phyloP scores from a whole-genome alignment of 108 stramenopile genomes.

The Nitzschia inconspicua region DNA sequence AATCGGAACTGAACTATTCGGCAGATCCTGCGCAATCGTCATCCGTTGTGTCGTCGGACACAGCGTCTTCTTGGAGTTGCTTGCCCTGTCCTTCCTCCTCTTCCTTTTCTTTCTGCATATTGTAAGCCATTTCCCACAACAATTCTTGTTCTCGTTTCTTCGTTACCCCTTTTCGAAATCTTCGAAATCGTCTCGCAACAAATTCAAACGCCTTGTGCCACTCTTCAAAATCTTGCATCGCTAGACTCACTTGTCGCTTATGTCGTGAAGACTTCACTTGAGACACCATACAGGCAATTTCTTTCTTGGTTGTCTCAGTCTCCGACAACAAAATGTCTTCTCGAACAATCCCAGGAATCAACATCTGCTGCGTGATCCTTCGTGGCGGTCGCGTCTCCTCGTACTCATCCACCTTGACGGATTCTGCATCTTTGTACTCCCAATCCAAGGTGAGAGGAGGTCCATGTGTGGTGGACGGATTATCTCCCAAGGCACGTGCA shows the following conservation, averaged over 20 bases:
- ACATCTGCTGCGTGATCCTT: not conserved
- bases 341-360: not conserved
- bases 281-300: not conserved
- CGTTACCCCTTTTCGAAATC: constrained; percentile 2
- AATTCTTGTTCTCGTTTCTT: constrained; percentile 19
- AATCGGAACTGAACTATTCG: too few relatives aligned
- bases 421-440: constrained; percentile 5
- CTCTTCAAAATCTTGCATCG: constrained; percentile 9
- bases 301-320: constrained; percentile 2
- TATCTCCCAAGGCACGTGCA: constrained; percentile 9
- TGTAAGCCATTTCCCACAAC: constrained; percentile 17
- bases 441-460: constrained; percentile 24
- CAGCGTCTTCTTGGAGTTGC: too few relatives aligned
- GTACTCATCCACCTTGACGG: not conserved
- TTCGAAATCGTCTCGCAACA: not conserved
- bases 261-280: not conserved
- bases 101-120: too few relatives aligned
- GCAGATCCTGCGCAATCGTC: too few relatives aligned
- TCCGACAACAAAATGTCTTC: not conserved
- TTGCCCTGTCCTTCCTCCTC: too few relatives aligned
- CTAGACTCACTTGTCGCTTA: constrained; percentile 3
- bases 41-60: too few relatives aligned
- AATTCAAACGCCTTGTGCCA: not conserved
- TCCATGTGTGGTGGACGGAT: constrained; percentile 13
- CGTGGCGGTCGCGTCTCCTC: not conserved